Evolutionary conservation across 2,329 filamentous ascomycete genomes (phyloP), one percentile per base, ranked within the genome.

Genomic region (Lachnellula suecica): DNA sequence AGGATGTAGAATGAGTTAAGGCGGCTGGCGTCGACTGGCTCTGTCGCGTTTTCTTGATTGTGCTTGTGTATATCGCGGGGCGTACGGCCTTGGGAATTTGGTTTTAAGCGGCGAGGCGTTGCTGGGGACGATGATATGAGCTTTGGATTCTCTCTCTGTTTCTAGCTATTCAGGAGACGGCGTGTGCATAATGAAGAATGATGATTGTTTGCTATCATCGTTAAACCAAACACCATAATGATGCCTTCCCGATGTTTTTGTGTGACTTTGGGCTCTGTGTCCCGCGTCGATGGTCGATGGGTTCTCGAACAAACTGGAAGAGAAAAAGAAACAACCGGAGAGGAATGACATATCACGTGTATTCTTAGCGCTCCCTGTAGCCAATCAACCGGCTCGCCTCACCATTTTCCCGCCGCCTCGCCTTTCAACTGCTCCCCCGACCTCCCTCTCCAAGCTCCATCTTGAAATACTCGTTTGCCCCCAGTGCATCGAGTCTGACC

Each of bases 1-100:
- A 72, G 27, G 70, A 69, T 44, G 63, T 82, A 44, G 78, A 81
- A 64, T 76, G 66, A 58, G 43, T 42, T 64, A 47, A 60, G 51
- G 37, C 37, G 38, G 40, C 34, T 25, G 20, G 47, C 19, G 19
- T 52, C 31, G 35, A 11, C 22, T 27, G 44, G 20, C 49, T 31
- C 20, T 27, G 25, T 23, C 29, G 22, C 25, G n/a, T 11, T 38
- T 51, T 49, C 29, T 20, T 20, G n/a, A 41, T 49, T 19, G 38
- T 51, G 31, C 47, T 53, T 8, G 49, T 49, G 47, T 56, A 53
- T 22, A 49, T 47, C 27, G 29, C 23, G n/a, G 24, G 42, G 24
- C 44, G 31, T 47, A 19, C 9, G 17, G 31, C 22, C 7, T 47
- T 15, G 19, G 25, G 8, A 15, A 31, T n/a, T 22, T 37, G 20